Percentiles rank a stretch among this genome's conserved stretches.
These are phyloP conservation scores for Monosporascus sp. DNA, from an alignment of 2,329 filamentous ascomycete species.

Conservation along the genomic window DNA sequence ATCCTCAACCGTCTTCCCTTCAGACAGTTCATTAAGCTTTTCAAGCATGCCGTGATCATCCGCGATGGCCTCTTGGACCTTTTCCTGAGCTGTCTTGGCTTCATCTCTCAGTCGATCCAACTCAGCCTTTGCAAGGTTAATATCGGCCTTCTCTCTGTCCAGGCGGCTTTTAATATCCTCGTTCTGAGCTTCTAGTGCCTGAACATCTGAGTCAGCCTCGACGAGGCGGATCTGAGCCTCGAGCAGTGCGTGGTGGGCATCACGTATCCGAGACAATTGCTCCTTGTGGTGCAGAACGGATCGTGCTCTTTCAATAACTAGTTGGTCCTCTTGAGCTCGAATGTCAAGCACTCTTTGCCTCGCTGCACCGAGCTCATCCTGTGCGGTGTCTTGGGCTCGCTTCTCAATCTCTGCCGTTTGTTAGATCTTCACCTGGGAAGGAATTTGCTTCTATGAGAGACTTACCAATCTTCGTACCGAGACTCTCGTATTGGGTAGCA, in stretches of 20 bases:
- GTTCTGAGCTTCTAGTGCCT: conserved; percentile 63
- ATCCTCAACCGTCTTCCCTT: conserved; percentile 52
- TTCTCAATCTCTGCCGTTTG: conserved; percentile 28
- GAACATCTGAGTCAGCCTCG: conserved; percentile 78
- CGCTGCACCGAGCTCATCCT: conserved; percentile 27
- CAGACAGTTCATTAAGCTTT: conserved; percentile 37
- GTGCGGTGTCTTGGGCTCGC: conserved; percentile 23
- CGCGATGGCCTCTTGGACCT: conserved; percentile 35
- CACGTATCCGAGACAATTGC: conserved; percentile 56
- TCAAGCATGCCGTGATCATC: conserved; percentile 35
- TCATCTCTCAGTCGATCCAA: conserved; percentile 30
- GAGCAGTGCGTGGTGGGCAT: conserved; percentile 57
- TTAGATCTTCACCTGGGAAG: conserved; percentile 11
- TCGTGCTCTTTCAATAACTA: conserved; percentile 51
- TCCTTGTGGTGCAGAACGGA: conserved; percentile 49
- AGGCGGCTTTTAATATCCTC: conserved; percentile 49
- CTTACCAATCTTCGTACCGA: conserved; percentile 69
- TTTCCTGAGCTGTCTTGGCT: conserved; percentile 30
- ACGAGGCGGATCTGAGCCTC: conserved; percentile 66
- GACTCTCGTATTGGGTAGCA: conserved; percentile 56
- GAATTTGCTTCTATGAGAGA: background rate
- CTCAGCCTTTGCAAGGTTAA: conserved; percentile 34
- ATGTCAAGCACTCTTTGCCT: conserved; percentile 44
- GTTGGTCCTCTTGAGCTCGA: conserved; percentile 48
- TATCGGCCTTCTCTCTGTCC: conserved; percentile 37